phyloP scores from a whole-genome alignment of 2,329 filamentous ascomycete genomes.

The Aspergillus transmontanensis region DNA sequence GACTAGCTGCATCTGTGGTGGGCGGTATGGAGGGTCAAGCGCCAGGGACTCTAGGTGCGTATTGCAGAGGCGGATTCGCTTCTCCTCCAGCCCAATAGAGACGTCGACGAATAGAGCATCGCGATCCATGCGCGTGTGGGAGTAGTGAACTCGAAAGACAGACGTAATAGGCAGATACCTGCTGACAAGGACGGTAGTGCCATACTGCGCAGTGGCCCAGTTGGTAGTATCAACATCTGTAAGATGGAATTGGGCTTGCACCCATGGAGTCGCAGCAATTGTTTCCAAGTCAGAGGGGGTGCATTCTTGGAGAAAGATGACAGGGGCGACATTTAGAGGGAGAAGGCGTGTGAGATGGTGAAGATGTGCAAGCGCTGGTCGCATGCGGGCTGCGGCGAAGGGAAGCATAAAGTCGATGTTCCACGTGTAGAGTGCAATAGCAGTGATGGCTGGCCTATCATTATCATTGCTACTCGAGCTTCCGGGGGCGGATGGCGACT shows the following conservation, averaged over 20 bases:
- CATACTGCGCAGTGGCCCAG: conserved; percentile 11
- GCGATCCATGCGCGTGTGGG: conserved; percentile 12
- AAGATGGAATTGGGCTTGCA: conserved; percentile 5
- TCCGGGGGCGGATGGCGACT: not conserved
- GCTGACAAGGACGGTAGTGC: conserved; percentile 6
- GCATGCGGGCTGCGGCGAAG: conserved; percentile 9
- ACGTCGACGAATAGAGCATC: conserved; percentile 15
- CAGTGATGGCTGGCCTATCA: not conserved
- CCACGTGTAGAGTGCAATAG: conserved; percentile 6
- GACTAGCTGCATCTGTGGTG: conserved; percentile 8
- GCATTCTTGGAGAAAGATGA: conserved; percentile 13
- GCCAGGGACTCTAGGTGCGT: conserved; percentile 14
- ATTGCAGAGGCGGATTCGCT: conserved; percentile 11
- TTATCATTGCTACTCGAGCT: not conserved
- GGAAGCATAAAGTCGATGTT: conserved; percentile 17
- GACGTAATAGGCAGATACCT: not conserved
- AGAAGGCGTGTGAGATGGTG: not conserved
- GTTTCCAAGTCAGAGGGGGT: conserved; percentile 4
- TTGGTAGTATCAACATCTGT: conserved; percentile 7
- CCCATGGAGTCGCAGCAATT: conserved; percentile 5
- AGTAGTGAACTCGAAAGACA: conserved; percentile 12
- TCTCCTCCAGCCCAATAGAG: not conserved
- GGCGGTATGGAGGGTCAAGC: conserved; percentile 7
- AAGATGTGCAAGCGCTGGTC: conserved; percentile 6
- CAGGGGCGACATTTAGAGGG: not conserved